Percentiles rank a stretch among this genome's conserved stretches.
Evolutionary conservation across 139 green algal species (phyloP).

Genomic region (Chlamydomonas urium): DNA sequence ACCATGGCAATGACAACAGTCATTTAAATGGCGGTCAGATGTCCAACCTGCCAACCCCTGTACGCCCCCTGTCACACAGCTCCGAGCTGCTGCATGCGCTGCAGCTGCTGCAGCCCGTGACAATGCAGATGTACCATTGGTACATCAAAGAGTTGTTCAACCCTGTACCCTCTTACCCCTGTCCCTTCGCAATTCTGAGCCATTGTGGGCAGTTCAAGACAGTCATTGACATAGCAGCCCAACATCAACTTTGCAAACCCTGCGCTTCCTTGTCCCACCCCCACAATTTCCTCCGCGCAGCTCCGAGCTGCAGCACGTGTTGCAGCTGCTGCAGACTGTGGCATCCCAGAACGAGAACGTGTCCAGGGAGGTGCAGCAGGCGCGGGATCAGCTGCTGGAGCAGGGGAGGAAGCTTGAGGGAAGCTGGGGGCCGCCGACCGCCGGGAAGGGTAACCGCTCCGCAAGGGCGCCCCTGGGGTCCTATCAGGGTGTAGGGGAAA

Average conservation of each 20-base stretch:
- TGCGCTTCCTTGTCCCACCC: not conserved
- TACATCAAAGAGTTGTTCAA: no score
- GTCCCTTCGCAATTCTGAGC: not conserved
- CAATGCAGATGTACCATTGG: no score
- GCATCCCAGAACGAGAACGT: constrained; percentile 27
- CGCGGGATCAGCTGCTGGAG: constrained; percentile 15
- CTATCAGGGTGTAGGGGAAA: not conserved
- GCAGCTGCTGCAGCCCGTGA: constrained; percentile 21
- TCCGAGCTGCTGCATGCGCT: constrained; percentile 27
- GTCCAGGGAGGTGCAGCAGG: constrained; percentile 17
- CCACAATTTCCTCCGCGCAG: constrained; percentile 1
- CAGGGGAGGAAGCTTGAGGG: constrained; percentile 12
- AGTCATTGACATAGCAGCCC: not conserved
- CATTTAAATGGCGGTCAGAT: not conserved
- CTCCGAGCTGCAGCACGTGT: constrained; percentile 27
- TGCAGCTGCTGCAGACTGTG: constrained; percentile 23
- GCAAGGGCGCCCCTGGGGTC: no score
- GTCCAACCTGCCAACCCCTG: not conserved
- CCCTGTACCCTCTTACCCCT: not conserved
- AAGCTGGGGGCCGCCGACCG: not conserved
- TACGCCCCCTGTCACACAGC: not conserved
- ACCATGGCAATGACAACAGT: not conserved
- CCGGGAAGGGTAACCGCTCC: no score
- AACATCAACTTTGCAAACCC: not conserved
- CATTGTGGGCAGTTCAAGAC: not conserved